Base-by-base conservation (phyloP, 2,329 filamentous ascomycete species). In the Colletotrichum spinosum region DNA sequence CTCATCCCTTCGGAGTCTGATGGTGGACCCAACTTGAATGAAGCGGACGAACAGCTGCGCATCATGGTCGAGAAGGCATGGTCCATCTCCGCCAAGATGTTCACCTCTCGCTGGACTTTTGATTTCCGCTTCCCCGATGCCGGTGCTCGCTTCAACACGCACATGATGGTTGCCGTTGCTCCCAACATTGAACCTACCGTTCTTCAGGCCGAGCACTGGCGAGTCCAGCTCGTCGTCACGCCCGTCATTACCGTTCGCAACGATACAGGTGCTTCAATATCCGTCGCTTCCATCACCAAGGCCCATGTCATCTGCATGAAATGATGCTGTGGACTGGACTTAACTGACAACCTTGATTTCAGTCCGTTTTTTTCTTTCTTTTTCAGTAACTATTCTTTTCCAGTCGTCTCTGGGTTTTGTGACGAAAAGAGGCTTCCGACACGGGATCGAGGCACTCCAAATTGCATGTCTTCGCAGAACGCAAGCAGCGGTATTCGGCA, bases 241-340 rank as follows among this genome's bases (percentile, higher is more conserved):
- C 86, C 86, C 1, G 80, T 83, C 8, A 80, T 88, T 50, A 86
- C 84, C 2, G 80, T 85, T 69, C 79, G 84, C 38, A 84, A 86
- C 67, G 84, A 87, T 42, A 80, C 75, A 2, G 83, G 81, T 12
- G 71, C 73, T 49, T 80, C 78, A 58, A 80, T 84, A 50, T 77
- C 79, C 34, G 77, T 80, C 2, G 81, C 80, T 60, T 80, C 79
- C 7, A 75, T 85, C 25, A 73, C 79, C 44, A 74, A 82, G 72
- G 79, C 82, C 2, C 81, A 84, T 61, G 83, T 85, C 2, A 73
- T 85, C 65, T 79, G 83, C 71, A 84, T 84, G 82, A 65, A 65
- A 34, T 65, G 53, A 49, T 35, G 25, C 25, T 25, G 25, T 25
- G 25, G 25, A 25, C 25, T 25, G 48, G 34, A 6, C 13, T 13